Percentiles rank a stretch among this genome's conserved stretches.
These are phyloP conservation scores for Ajuga chamaepitys DNA, from an alignment of 257 asterid genomes.

Conservation along the genomic window DNA sequence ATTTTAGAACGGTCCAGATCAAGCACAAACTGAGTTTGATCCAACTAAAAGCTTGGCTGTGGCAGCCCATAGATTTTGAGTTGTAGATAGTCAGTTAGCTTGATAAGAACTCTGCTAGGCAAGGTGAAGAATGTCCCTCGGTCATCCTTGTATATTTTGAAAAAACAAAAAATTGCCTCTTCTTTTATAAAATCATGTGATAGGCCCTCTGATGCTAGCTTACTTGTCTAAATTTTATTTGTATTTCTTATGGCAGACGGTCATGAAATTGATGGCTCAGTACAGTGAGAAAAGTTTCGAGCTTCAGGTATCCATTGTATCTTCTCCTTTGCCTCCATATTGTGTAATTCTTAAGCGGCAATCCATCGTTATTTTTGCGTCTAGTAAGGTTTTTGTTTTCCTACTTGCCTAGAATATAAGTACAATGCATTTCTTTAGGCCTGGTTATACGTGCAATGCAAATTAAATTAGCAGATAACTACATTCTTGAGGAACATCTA, in stretches of 20 bases:
- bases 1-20: too few species aligned
- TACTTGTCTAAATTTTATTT: background rate
- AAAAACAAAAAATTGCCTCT: background rate
- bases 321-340: background rate
- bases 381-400: background rate
- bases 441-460: conserved; percentile 34
- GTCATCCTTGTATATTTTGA: conserved; percentile 28
- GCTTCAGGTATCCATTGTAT: conserved; percentile 57
- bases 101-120: too few species aligned
- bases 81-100: too few species aligned
- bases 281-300: conserved; percentile 82
- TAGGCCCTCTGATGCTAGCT: too few species aligned
- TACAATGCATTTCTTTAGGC: conserved; percentile 17
- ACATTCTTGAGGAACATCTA: conserved; percentile 88
- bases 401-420: background rate
- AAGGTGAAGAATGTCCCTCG: too few species aligned
- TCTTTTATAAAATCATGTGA: background rate
- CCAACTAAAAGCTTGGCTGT: too few species aligned
- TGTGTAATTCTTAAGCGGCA: background rate
- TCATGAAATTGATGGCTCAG: conserved; percentile 76
- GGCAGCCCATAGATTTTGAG: too few species aligned
- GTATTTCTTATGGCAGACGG: conserved; percentile 40
- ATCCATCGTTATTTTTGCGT: background rate
- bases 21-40: too few species aligned
- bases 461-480: conserved; percentile 88